Percentiles rank a stretch among this genome's conserved stretches.
Conservation (phyloP, 345 rosid species). For the Corymbia maculata region DNA sequence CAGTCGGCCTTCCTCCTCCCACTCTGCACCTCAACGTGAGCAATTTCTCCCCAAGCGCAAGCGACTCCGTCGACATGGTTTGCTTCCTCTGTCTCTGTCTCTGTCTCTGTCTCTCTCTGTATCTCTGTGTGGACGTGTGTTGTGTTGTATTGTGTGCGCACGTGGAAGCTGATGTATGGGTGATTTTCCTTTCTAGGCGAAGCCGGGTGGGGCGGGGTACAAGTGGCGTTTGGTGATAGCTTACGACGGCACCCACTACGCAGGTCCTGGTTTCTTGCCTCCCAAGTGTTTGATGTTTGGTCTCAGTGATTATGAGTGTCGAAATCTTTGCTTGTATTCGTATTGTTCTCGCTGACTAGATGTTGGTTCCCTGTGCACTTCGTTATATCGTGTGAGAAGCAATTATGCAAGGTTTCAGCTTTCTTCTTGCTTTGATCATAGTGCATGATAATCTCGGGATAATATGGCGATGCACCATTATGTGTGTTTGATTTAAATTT, state of each 20-base stretch:
- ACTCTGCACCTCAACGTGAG: conserved; percentile 3
- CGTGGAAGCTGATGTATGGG: neutral
- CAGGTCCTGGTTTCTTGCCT: conserved; percentile 23
- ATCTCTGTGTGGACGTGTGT: neutral
- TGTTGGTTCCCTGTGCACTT: neutral
- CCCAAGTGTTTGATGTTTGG: neutral
- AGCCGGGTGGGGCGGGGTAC: conserved; percentile 12
- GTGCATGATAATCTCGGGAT: neutral
- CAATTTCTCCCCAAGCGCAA: neutral
- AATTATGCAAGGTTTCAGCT: neutral
- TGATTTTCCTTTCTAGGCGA: conserved; percentile 1
- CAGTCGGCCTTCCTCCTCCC: conserved; percentile 19
- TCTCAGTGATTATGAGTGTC: neutral
- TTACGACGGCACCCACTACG: conserved; percentile 71
- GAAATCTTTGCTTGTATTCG: neutral
- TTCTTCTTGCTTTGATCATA: neutral
- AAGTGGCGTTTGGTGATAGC: conserved; percentile 86
- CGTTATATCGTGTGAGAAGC: neutral
- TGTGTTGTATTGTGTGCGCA: neutral
- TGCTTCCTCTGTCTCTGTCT: neutral
- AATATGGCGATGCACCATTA: neutral
- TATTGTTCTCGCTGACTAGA: neutral
- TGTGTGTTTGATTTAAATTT: neutral
- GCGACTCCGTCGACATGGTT: conserved; percentile 5
- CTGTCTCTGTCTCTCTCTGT: neutral